phyloP scores from a whole-genome alignment of 345 rosid species.

The Camelina sativa region DNA sequence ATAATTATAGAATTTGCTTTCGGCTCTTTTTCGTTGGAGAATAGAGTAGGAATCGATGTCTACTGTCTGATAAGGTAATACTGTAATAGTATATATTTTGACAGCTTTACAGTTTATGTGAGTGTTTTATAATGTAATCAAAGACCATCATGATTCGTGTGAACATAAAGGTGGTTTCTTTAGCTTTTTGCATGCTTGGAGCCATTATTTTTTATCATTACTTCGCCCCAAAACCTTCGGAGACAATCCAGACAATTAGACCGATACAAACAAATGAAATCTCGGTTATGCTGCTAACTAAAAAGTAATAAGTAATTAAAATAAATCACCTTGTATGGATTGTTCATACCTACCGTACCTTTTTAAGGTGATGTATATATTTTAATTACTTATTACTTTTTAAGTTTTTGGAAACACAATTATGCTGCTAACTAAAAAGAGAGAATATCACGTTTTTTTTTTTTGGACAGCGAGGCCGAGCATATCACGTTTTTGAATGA shows the following conservation, averaged over 20 bases:
- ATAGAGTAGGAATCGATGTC: constrained; percentile 16
- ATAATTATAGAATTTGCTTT: constrained; percentile 32
- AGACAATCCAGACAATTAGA: not conserved
- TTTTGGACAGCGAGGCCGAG: no score
- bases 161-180: not conserved
- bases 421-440: no score
- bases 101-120: constrained; percentile 10
- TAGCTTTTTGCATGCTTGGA: constrained; percentile 18
- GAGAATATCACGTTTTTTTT: no score
- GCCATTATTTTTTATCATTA: constrained; percentile 14
- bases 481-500: not conserved
- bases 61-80: not conserved
- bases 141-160: constrained; percentile 13
- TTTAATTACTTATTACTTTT: no score
- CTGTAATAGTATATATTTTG: not conserved
- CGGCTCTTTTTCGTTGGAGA: constrained; percentile 34
- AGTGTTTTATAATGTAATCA: constrained; percentile 18
- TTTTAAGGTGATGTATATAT: no score
- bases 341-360: no score
- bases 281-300: no score
- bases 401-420: no score
- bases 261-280: not conserved
- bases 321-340: no score
- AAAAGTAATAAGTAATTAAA: no score
- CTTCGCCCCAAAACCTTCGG: constrained; percentile 19